Evolutionary conservation across 1,284 basidiomycete genomes (phyloP).

Genomic region (Cutaneotrichosporon cutaneum): DNA sequence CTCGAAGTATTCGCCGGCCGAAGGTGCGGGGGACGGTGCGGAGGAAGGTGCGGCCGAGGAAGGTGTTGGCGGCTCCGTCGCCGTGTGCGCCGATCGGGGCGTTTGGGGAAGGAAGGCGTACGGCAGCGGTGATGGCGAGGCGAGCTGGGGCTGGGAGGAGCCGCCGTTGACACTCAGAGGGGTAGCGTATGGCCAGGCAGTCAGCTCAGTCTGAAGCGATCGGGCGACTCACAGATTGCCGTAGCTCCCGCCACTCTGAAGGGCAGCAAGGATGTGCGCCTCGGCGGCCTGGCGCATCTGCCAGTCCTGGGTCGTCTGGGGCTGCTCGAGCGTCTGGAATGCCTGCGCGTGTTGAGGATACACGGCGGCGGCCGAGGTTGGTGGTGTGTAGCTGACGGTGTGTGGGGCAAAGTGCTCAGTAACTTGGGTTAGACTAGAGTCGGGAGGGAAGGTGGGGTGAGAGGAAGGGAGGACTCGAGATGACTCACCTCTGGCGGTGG

Average conservation of each 20-base stretch:
- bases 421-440: constrained; percentile 30
- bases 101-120: constrained; percentile 25
- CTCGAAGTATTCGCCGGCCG: constrained; percentile 23
- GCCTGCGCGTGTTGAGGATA: constrained; percentile 40
- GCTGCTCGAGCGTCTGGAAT: constrained; percentile 36
- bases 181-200: constrained; percentile 1
- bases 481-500: constrained; percentile 48
- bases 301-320: constrained; percentile 34
- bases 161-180: not conserved
- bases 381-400: constrained; percentile 38
- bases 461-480: constrained; percentile 16
- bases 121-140: constrained; percentile 11
- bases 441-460: not conserved
- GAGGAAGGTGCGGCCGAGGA: constrained; percentile 13
- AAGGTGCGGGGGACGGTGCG: constrained; percentile 7
- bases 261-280: not conserved
- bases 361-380: constrained; percentile 27
- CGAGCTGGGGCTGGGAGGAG: not conserved
- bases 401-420: constrained; percentile 51
- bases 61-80: constrained; percentile 20
- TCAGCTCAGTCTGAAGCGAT: not conserved
- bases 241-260: constrained; percentile 13
- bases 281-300: constrained; percentile 20
- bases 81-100: constrained; percentile 1
- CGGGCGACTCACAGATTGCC: constrained; percentile 14